Evolutionary conservation across 192 early-diverging fungal genomes (phyloP), one percentile per base, ranked within the genome.

Genomic region (Gryganskiella cystojenkinii): DNA sequence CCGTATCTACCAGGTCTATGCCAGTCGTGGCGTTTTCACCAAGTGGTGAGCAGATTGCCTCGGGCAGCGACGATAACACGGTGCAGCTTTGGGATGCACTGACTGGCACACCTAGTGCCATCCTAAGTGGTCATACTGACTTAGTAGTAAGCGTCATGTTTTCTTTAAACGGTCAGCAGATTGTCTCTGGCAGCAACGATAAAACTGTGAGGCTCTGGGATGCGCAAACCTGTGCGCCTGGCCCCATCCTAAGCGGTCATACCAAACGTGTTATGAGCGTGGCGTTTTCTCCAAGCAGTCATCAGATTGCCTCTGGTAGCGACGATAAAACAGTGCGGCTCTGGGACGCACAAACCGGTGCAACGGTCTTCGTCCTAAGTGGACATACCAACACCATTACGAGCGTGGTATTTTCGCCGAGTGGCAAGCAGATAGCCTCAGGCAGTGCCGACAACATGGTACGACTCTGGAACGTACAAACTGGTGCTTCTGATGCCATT

Each of bases 391-490:
- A 13, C 5, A 13, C 37, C 13, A 13, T 40, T 13, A 40, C 5
- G 5, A 9, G 7, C 13, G 37, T 40, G 37, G 37, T 13, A 13
- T 40, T 40, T 40, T 40, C 37, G 37, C 95, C 96, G 22, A 89
- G 96, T 73, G 92, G 91, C 8, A 73, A 82, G 63, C 72, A 83
- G 3, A 83, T 98, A 61, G 95, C 93, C 10, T 95, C 94, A 3
- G 97, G 95, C 30, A 85, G 94, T 46, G 94, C 95, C 93, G 96
- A 98, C 74, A 92, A 87, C n/a, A 93, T 90, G 3, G 92, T 94
- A 67, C 27, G 75, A 67, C 42, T 60, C 3, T 60, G 58, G 58
- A 17, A 60, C n/a, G 40, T 42, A 44, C n/a, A 30, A 19, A 60
- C 58, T 9, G 58, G 58, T 3, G 40, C 20, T n/a, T n/a, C n/a